These are phyloP conservation scores for Adenanthera pavonina DNA, from an alignment of 306 rosid species.

Conservation along the genomic window DNA sequence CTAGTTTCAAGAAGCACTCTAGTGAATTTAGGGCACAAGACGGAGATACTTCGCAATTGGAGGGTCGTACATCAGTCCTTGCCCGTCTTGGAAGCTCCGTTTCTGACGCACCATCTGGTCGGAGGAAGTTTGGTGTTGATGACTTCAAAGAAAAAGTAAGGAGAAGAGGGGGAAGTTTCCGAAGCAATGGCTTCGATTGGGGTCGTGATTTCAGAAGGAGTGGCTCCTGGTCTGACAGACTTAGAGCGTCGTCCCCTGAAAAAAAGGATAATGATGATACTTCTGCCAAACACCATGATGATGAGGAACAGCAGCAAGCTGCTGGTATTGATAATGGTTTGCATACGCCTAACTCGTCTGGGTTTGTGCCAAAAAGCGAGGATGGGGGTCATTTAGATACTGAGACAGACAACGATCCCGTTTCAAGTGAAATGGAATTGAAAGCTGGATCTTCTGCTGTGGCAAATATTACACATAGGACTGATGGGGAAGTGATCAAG, in stretches of 20 bases:
- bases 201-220: conserved; percentile 67
- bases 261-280: conserved; percentile 51
- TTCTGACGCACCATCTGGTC: conserved; percentile 47
- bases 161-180: conserved; percentile 59
- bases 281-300: conserved; percentile 51
- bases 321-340: conserved; percentile 40
- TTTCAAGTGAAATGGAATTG: conserved; percentile 49
- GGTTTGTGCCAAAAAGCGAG: conserved; percentile 46
- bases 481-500: conserved; percentile 41
- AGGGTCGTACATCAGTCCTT: conserved; percentile 69
- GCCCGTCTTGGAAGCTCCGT: conserved; percentile 63
- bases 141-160: conserved; percentile 62
- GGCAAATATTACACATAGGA: conserved; percentile 45
- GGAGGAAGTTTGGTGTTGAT: conserved; percentile 65
- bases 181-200: conserved; percentile 67
- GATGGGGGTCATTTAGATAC: conserved; percentile 52
- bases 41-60: conserved; percentile 43
- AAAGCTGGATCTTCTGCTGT: conserved; percentile 51
- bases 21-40: conserved; percentile 42
- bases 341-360: conserved; percentile 45
- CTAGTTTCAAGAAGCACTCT: conserved; percentile 54
- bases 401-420: conserved; percentile 41
- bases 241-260: conserved; percentile 47
- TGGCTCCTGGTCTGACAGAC: conserved; percentile 69
- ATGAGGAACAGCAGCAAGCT: conserved; percentile 40